Conservation (phyloP, 805 yeast genomes). For the Sugiyamaella americana region DNA sequence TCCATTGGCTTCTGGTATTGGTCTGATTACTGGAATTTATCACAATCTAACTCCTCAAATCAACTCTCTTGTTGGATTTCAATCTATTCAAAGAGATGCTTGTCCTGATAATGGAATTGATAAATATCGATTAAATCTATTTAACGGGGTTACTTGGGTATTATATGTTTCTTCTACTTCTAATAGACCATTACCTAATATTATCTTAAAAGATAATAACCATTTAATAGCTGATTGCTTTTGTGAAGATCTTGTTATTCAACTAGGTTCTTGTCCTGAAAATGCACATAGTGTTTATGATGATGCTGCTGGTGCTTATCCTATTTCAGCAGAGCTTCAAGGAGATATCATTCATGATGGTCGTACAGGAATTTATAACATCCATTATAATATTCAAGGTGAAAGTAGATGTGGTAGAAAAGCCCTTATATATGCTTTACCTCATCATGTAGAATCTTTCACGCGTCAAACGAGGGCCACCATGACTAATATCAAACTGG, state of each 20-base stretch:
- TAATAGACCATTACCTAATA: conserved; percentile 14
- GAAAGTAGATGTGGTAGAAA: conserved; percentile 40
- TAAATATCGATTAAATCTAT: conserved; percentile 38
- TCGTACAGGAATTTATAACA: conserved; percentile 44
- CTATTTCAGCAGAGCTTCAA: conserved; percentile 41
- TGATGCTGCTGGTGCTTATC: conserved; percentile 65
- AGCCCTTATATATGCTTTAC: conserved; percentile 55
- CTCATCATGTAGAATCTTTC: conserved; percentile 55
- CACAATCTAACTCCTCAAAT: conserved; percentile 45
- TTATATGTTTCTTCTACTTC: conserved; percentile 42
- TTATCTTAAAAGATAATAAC: conserved; percentile 16
- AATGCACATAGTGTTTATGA: conserved; percentile 39
- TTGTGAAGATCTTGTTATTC: conserved; percentile 24
- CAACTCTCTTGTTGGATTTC: conserved; percentile 43
- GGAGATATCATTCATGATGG: conserved; percentile 40
- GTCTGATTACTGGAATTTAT: conserved; percentile 64
- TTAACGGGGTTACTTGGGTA: conserved; percentile 44
- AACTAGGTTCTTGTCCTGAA: conserved; percentile 15
- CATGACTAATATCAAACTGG: conserved; percentile 9
- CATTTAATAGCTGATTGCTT: conserved; percentile 26
- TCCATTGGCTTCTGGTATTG: conserved; percentile 77
- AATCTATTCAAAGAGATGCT: conserved; percentile 33
- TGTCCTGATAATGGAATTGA: conserved; percentile 28
- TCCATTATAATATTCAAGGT: conserved; percentile 38
- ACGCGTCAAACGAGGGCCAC: conserved; percentile 21